Evolutionary conservation across 2,329 filamentous ascomycete species (phyloP).

Genomic region (Alternaria triticina): DNA sequence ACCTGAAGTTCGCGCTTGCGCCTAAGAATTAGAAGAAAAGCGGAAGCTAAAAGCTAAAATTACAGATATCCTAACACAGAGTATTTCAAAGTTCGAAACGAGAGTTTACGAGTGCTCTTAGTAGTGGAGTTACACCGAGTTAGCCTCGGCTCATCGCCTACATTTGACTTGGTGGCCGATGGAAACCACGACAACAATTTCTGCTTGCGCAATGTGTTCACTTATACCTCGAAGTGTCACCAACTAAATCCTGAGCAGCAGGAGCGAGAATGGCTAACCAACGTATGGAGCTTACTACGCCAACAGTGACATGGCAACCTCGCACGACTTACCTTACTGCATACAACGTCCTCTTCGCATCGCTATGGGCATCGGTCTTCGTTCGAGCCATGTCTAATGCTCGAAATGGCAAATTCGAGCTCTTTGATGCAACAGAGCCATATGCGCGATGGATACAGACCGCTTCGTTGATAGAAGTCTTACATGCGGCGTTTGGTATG

Average conservation of each 20-base stretch:
- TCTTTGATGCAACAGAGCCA: conserved; percentile 22
- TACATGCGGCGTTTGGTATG: conserved; percentile 28
- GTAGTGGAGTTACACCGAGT: neutral
- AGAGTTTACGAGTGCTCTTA: neutral
- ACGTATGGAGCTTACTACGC: neutral
- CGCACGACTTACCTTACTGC: conserved; percentile 26
- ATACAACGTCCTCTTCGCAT: conserved; percentile 29
- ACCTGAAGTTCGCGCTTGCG: neutral
- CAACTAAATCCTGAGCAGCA: neutral
- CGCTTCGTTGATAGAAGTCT: conserved; percentile 25
- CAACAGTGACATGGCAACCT: neutral
- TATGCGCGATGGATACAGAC: conserved; percentile 30
- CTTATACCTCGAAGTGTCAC: neutral
- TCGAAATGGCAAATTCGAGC: neutral
- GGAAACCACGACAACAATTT: conserved; percentile 2
- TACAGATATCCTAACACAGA: neutral
- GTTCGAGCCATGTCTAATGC: conserved; percentile 2
- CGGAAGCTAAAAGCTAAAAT: neutral
- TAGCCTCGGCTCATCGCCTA: conserved; percentile 12
- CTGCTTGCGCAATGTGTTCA: conserved; percentile 4
- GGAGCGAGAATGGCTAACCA: neutral
- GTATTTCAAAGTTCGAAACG: neutral
- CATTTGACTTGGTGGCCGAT: conserved; percentile 3
- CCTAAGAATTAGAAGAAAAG: neutral
- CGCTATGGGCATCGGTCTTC: conserved; percentile 24